phyloP scores from a whole-genome alignment of 371 early-diverging fungal species.

The Apophysomyces ossiformis region DNA sequence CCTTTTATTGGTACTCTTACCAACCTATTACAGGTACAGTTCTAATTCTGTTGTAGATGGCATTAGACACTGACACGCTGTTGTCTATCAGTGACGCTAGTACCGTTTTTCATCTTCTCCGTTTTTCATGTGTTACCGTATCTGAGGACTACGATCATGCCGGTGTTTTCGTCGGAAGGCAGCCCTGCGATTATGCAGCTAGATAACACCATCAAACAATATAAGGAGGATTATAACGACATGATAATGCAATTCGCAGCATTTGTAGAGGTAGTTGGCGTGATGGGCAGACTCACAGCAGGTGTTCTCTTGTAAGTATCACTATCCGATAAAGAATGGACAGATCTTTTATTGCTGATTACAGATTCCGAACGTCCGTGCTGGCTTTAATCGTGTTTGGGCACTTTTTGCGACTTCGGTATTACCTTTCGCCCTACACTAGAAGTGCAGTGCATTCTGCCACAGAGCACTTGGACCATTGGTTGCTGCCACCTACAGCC shows the following conservation, averaged over 20 bases:
- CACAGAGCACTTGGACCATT: constrained; percentile 52
- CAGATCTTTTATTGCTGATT: no score
- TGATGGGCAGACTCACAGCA: constrained; percentile 68
- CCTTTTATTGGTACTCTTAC: constrained; percentile 77
- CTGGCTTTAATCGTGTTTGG: constrained; percentile 77
- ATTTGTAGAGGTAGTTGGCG: constrained; percentile 76
- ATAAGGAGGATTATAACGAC: constrained; percentile 68
- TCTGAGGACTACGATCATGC: constrained; percentile 66
- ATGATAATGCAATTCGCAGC: constrained; percentile 75
- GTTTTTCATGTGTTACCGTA: constrained; percentile 81
- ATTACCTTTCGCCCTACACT: constrained; percentile 70
- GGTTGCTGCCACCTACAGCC: constrained; percentile 54
- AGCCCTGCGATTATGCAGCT: constrained; percentile 35
- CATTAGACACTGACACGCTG: constrained; percentile 17
- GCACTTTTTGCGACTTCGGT: constrained; percentile 85
- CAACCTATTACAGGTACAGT: constrained; percentile 75
- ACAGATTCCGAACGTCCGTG: constrained; percentile 72
- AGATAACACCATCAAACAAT: constrained; percentile 56
- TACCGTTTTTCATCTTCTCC: constrained; percentile 85
- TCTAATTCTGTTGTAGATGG: not conserved
- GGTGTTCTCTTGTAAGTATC: constrained; percentile 61
- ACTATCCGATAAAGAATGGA: no score
- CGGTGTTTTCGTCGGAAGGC: constrained; percentile 60
- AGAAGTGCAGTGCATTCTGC: constrained; percentile 59
- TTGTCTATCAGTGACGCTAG: constrained; percentile 61